These are phyloP conservation scores for Vigna radiata DNA, from an alignment of 306 rosid species.

Conservation along the genomic window DNA sequence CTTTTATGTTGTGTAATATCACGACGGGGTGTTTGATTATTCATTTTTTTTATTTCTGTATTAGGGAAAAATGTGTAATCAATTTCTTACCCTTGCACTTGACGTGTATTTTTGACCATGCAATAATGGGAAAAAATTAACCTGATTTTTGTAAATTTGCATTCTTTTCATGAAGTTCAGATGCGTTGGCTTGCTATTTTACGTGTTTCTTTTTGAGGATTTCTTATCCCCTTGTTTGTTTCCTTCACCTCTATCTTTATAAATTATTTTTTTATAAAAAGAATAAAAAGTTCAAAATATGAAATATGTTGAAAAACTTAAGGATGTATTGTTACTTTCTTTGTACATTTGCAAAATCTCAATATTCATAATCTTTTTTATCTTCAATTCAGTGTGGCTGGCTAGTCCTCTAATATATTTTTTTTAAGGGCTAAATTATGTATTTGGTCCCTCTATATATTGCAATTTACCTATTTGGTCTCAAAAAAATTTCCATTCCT, in stretches of 20 bases:
- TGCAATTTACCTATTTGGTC: neutral
- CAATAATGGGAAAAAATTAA: neutral
- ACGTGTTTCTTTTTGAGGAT: neutral
- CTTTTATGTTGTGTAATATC: neutral
- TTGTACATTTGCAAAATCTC: neutral
- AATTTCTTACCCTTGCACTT: slow-evolving; percentile 16
- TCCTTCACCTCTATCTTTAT: neutral
- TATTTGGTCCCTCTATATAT: neutral
- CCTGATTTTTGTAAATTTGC: slow-evolving; percentile 5
- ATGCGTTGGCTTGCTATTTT: neutral
- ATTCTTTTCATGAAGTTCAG: neutral
- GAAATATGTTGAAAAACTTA: too few relatives aligned
- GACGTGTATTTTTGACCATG: slow-evolving; percentile 29
- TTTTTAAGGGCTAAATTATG: neutral
- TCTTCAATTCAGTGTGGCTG: slow-evolving; percentile 13
- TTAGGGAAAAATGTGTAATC: neutral
- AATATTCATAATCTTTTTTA: neutral
- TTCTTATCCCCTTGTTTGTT: neutral
- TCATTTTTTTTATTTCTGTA: neutral
- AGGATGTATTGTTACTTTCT: too few relatives aligned
- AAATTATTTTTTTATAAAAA: too few relatives aligned
- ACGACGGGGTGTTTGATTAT: neutral
- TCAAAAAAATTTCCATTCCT: neutral
- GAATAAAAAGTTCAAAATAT: too few relatives aligned
- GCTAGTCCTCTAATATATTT: neutral